Base-by-base conservation (phyloP, 2,329 filamentous ascomycete species). In the Rosellinia necatrix region DNA sequence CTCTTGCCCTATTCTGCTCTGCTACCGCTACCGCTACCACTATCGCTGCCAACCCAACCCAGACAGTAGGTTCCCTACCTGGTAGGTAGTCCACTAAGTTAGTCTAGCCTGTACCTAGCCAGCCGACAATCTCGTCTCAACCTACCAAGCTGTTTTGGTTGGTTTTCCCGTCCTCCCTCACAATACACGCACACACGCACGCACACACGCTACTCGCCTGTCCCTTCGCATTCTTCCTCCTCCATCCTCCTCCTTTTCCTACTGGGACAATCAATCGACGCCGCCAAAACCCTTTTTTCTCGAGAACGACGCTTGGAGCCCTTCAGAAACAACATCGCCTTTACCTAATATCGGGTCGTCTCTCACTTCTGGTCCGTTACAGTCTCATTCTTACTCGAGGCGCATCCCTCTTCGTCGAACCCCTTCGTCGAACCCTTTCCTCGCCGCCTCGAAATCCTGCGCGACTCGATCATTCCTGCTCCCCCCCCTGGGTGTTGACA, bases 371-470 rank as follows among this genome's bases (percentile, higher is more conserved):
- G 58, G 60, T 54, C 44, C 61, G 49, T 58, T 63, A 53, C 59
- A 64, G 65, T 62, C 62, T 61, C 63, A 56, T 61, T 66, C 53
- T 49, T 49, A 46, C 55, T 56, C 63, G 61, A 65, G 64, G 68
- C 68, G 67, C 67, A 70, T 69, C 62, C 44, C 61, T 61, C 53
- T 54, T 52, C 57, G 49, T 62, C 61, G 42, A 42, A 42, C 22
- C 10, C n/a, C n/a, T n/a, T n/a, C n/a, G n/a, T n/a, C n/a, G n/a
- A 52, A 30, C 50, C 56, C 58, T 50, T n/a, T 55, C 48, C 38
- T 32, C 60, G 42, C 57, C 51, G 56, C 59, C 61, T 63, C 63
- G 56, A 47, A 55, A 56, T 46, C 48, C 55, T 62, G 61, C 63
- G 64, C 66, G 64, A 66, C 53, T 60, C 38, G 21, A 27, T 24